A percentile compares a stretch with the other conserved stretches of the same genome.
phyloP scores from a whole-genome alignment of 805 yeast genomes.

The Vanderwaltozyma polyspora region DNA sequence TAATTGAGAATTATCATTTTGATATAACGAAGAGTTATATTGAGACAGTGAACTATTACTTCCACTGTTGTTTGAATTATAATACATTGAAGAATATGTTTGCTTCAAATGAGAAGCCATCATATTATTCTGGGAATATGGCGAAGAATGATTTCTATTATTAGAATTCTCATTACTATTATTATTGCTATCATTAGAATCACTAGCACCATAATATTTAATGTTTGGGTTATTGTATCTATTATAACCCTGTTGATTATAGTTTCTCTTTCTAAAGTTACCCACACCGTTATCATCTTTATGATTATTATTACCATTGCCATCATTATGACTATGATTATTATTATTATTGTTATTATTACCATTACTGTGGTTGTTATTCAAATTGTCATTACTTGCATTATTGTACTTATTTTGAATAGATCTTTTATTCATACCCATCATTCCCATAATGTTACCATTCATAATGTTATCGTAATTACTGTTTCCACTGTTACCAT shows the following conservation, averaged over 20 bases:
- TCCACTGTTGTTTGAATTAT: constrained; percentile 2
- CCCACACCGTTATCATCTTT: not conserved
- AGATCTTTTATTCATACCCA: constrained; percentile 2
- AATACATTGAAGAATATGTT: constrained; percentile 16
- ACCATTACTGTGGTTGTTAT: no score
- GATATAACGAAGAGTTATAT: constrained; percentile 1
- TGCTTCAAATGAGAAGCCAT: constrained; percentile 16
- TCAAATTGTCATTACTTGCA: no score
- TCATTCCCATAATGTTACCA: not conserved
- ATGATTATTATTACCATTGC: no score
- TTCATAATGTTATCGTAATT: not conserved
- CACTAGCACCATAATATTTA: constrained; percentile 7
- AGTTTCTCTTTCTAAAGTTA: not conserved
- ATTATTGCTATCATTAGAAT: constrained; percentile 6
- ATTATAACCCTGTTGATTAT: constrained; percentile 3
- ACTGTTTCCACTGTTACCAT: not conserved
- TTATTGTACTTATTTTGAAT: no score
- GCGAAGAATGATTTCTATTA: constrained; percentile 1
- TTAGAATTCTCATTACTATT: constrained; percentile 1
- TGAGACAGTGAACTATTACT: not conserved
- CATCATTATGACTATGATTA: no score
- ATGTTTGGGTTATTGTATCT: constrained; percentile 3
- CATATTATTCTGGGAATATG: constrained; percentile 3
- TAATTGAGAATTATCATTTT: no score
- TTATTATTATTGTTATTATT: not conserved